Percentiles rank a stretch among this genome's conserved stretches.
phyloP scores from a whole-genome alignment of 805 yeast species.

The Candida palmyrensis region DNA sequence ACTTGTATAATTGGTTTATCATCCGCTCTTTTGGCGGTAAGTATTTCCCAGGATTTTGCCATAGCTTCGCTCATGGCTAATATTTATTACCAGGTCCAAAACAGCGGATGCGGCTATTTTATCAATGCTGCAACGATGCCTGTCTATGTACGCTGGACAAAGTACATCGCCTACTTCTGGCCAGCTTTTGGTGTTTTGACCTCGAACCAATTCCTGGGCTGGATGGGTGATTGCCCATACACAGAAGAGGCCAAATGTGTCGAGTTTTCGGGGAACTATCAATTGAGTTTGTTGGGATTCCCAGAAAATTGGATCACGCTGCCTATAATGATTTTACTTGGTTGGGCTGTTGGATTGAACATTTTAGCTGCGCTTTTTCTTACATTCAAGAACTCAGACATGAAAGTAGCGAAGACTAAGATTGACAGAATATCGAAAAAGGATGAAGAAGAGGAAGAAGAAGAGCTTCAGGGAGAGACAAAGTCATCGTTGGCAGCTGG shows the following conservation, averaged over 20 bases:
- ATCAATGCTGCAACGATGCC: constrained; percentile 72
- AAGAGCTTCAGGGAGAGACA: constrained; percentile 1
- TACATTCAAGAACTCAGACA: constrained; percentile 44
- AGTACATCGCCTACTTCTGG: constrained; percentile 73
- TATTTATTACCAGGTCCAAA: constrained; percentile 62
- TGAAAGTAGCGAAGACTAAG: constrained; percentile 42
- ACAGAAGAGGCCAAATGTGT: constrained; percentile 17
- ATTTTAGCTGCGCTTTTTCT: constrained; percentile 44
- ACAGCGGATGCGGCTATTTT: constrained; percentile 78
- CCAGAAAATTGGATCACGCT: constrained; percentile 58
- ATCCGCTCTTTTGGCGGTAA: constrained; percentile 48
- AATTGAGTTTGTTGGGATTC: constrained; percentile 55
- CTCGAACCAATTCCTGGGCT: constrained; percentile 62
- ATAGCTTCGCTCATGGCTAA: constrained; percentile 59
- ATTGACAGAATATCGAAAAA: constrained; percentile 29
- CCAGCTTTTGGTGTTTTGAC: constrained; percentile 67
- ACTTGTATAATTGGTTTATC: constrained; percentile 53
- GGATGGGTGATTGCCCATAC: constrained; percentile 52
- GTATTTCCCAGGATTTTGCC: constrained; percentile 57
- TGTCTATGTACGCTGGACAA: constrained; percentile 82
- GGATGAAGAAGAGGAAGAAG: constrained; percentile 10
- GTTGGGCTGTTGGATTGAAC: constrained; percentile 55
- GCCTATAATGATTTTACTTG: constrained; percentile 57
- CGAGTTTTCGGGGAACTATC: constrained; percentile 51
- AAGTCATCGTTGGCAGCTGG: neutral